Conservation (phyloP, 2,329 filamentous ascomycete genomes). For the Zymoseptoria tritici region DNA sequence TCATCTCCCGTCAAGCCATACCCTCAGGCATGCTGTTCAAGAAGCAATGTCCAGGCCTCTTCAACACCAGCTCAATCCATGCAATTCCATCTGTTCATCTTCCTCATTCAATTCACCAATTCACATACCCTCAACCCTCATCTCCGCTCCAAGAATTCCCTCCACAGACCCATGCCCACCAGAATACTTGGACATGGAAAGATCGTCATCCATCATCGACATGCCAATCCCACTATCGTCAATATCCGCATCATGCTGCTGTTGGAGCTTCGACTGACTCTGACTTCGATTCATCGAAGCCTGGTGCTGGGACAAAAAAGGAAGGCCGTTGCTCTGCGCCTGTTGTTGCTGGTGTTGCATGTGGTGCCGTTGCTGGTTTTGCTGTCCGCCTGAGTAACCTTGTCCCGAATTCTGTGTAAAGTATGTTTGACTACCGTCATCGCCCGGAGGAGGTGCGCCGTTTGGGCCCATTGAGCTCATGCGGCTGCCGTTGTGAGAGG, state of each 20-base stretch:
- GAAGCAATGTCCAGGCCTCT: too few relatives aligned
- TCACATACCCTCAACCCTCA: background rate
- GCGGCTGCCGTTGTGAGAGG: conserved; percentile 25
- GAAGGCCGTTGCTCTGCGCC: conserved; percentile 8
- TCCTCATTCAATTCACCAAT: background rate
- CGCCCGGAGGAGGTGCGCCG: conserved; percentile 9
- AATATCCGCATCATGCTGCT: conserved; percentile 25
- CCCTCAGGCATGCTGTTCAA: too few relatives aligned
- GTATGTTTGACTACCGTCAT: conserved; percentile 8
- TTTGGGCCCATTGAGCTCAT: conserved; percentile 28
- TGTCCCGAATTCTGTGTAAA: conserved; percentile 17
- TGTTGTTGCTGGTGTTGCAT: conserved; percentile 12
- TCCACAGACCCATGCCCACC: background rate
- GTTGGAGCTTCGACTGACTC: conserved; percentile 9
- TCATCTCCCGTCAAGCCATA: too few relatives aligned
- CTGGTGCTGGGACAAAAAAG: conserved; percentile 6
- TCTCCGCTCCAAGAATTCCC: background rate
- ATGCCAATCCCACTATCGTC: conserved; percentile 35
- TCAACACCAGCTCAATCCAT: too few relatives aligned
- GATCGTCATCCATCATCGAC: conserved; percentile 30
- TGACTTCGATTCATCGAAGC: conserved; percentile 8
- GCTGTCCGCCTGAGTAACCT: conserved; percentile 3
- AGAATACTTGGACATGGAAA: conserved; percentile 16
- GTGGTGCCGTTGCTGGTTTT: conserved; percentile 14
- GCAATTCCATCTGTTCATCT: background rate